Conservation (phyloP, 306 rosid species). For the Clitoria ternatea region DNA sequence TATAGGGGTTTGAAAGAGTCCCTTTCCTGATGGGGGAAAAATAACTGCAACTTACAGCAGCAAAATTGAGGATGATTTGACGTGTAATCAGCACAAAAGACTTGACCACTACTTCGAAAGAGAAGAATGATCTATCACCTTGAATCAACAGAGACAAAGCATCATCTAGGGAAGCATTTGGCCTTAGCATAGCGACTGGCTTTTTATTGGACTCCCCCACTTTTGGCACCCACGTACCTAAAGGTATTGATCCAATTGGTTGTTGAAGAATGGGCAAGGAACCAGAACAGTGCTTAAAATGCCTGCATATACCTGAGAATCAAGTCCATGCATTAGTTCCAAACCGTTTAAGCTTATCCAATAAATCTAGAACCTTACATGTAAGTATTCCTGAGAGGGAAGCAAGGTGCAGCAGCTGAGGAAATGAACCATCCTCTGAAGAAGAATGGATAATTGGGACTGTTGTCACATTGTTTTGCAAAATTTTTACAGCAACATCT, state of each 20-base stretch:
- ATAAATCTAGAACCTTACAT: slow-evolving; percentile 36
- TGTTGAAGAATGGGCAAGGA: slow-evolving; percentile 64
- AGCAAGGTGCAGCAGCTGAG: slow-evolving; percentile 58
- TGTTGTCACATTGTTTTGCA: slow-evolving; percentile 56
- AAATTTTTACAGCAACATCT: slow-evolving; percentile 52
- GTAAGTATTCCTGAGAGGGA: slow-evolving; percentile 52
- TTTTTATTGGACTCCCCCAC: slow-evolving; percentile 40
- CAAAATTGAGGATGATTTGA: not conserved
- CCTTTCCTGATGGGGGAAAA: not conserved
- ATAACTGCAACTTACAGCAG: not conserved
- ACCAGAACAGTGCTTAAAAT: slow-evolving; percentile 47
- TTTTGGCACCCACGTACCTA: slow-evolving; percentile 62
- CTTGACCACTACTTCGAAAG: not conserved
- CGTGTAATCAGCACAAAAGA: not conserved
- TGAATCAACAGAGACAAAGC: slow-evolving; percentile 50
- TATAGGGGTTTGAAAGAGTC: not conserved
- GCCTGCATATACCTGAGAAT: slow-evolving; percentile 64
- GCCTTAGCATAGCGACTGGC: slow-evolving; percentile 48
- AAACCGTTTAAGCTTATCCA: slow-evolving; percentile 1
- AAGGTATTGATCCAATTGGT: slow-evolving; percentile 50
- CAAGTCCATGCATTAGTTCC: slow-evolving; percentile 32
- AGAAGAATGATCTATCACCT: slow-evolving; percentile 47
- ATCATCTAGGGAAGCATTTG: slow-evolving; percentile 42
- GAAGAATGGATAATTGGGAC: slow-evolving; percentile 47
- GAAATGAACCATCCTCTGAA: slow-evolving; percentile 39